Evolutionary conservation across 306 rosid genomes (phyloP).

Genomic region (Acacia confusa): DNA sequence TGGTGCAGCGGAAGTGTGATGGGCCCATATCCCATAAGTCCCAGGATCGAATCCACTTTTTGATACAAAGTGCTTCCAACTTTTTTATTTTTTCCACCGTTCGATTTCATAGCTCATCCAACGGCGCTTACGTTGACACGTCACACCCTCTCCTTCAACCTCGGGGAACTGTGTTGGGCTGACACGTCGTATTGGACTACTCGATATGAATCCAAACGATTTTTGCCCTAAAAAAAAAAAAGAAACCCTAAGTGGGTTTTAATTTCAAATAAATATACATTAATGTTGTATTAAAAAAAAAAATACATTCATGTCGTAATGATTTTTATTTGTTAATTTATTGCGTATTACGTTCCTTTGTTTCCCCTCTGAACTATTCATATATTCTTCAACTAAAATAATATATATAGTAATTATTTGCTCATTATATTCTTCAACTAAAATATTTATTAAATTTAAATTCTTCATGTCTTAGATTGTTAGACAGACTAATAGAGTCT

Average conservation of each 20-base stretch:
- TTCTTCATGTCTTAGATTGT: not conserved
- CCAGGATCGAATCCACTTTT: conserved; percentile 63
- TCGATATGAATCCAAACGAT: not conserved
- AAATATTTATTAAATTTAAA: not conserved
- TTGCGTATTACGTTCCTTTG: not conserved
- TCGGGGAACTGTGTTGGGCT: not conserved
- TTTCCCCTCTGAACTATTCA: not conserved
- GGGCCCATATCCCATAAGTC: conserved; percentile 74
- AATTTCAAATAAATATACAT: not conserved
- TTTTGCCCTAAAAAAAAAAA: not conserved
- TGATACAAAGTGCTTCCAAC: conserved; percentile 33
- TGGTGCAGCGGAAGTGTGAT: conserved; percentile 37
- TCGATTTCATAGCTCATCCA: not conserved
- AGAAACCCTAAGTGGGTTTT: not conserved
- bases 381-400: too few species aligned
- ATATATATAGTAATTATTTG: too few species aligned
- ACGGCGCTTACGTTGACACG: not conserved
- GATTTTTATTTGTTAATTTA: not conserved
- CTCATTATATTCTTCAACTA: not conserved
- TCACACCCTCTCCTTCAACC: not conserved
- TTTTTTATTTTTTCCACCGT: not conserved
- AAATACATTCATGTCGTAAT: not conserved
- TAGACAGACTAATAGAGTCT: not conserved
- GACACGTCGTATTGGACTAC: not conserved
- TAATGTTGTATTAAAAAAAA: not conserved